phyloP scores from a whole-genome alignment of 306 rosid genomes.

The Cercis canadensis region DNA sequence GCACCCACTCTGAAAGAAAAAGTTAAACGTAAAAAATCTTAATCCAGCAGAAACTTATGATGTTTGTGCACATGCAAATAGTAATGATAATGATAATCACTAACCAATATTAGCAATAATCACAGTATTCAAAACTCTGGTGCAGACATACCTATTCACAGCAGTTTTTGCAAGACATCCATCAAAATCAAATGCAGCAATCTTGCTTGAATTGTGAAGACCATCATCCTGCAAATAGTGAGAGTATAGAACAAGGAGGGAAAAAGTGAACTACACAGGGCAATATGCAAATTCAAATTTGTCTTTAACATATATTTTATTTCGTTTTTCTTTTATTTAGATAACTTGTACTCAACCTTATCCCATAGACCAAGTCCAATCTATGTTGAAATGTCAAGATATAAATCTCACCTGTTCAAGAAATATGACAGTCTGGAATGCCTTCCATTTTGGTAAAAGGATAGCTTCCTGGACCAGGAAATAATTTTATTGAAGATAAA shows the following conservation, averaged over 20 bases:
- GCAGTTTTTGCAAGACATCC: slow-evolving; percentile 87
- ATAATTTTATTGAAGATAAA: slow-evolving; percentile 25
- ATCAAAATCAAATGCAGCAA: slow-evolving; percentile 99
- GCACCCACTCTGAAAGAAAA: slow-evolving; percentile 73
- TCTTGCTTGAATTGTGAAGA: slow-evolving; percentile 76
- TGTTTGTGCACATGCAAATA: background rate
- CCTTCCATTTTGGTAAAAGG: slow-evolving; percentile 88
- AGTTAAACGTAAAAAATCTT: background rate
- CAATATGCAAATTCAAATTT: background rate
- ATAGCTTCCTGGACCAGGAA: slow-evolving; percentile 71
- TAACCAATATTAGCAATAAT: slow-evolving; percentile 26
- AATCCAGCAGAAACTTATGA: slow-evolving; percentile 1
- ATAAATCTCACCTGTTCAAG: slow-evolving; percentile 76
- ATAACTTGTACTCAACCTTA: slow-evolving; percentile 24
- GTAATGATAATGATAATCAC: slow-evolving; percentile 9
- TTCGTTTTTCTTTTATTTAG: slow-evolving; percentile 16
- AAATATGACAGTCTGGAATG: slow-evolving; percentile 80
- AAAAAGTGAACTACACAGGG: background rate
- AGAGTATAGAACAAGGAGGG: slow-evolving; percentile 5
- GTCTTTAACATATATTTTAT: background rate
- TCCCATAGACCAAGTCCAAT: slow-evolving; percentile 10
- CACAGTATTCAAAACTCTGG: slow-evolving; percentile 15
- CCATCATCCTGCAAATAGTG: slow-evolving; percentile 72
- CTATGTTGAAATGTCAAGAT: background rate
- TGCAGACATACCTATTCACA: slow-evolving; percentile 56